These are phyloP conservation scores for Rhizopogon vulgaris DNA, from an alignment of 768 basidiomycete species.

Conservation along the genomic window DNA sequence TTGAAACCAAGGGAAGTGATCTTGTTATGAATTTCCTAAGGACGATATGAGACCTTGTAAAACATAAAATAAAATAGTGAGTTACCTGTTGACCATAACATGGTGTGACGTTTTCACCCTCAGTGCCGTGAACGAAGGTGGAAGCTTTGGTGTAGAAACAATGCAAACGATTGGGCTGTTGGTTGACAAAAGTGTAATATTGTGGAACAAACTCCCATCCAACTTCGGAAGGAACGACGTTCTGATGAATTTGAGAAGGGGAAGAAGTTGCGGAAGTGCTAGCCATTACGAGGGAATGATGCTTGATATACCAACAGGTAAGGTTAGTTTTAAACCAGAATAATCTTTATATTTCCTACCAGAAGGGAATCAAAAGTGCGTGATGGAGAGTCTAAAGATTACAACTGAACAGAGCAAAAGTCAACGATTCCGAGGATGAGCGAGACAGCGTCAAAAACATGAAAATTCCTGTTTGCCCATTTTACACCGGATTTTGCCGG, in stretches of 20 bases:
- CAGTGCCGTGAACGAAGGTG: conserved; percentile 94
- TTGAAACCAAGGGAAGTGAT: conserved; percentile 91
- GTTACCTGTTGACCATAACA: conserved; percentile 89
- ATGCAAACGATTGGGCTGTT: conserved; percentile 92
- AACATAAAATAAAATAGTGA: conserved; percentile 4
- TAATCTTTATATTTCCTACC: conserved; percentile 7
- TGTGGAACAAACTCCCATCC: conserved; percentile 99
- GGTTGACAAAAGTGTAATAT: conserved; percentile 99
- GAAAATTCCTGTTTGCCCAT: conserved; percentile 18
- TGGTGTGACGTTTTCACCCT: conserved; percentile 88
- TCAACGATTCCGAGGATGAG: conserved; percentile 17
- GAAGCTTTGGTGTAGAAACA: conserved; percentile 99
- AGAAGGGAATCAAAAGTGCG: conserved; percentile 28
- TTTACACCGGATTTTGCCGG: conserved; percentile 27
- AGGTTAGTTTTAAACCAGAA: too few relatives aligned
- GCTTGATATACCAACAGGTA: conserved; percentile 8
- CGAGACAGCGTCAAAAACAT: conserved; percentile 14
- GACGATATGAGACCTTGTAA: conserved; percentile 1
- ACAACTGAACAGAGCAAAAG: conserved; percentile 20
- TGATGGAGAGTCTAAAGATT: conserved; percentile 33
- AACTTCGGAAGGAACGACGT: conserved; percentile 87
- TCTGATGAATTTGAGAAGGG: conserved; percentile 44
- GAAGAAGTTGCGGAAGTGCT: conserved; percentile 28
- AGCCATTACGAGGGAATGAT: conserved; percentile 30
- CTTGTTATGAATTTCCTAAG: conserved; percentile 93